Percentiles rank a stretch among this genome's conserved stretches.
Evolutionary conservation across 108 stramenopile genomes (phyloP).

Genomic region (Fistulifera pelliculosa): DNA sequence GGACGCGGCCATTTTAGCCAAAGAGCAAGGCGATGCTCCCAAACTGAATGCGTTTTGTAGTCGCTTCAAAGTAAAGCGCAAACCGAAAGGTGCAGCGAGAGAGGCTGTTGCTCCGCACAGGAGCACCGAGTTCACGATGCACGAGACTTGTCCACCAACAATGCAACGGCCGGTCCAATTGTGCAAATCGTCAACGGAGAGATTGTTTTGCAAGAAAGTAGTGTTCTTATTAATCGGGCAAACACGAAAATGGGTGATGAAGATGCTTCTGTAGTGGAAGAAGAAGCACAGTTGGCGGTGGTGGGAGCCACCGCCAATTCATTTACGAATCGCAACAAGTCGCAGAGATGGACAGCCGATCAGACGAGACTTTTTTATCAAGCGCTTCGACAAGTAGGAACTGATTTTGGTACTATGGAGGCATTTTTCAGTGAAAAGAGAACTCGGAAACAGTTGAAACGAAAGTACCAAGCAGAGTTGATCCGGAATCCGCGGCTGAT

Average conservation of each 20-base stretch:
- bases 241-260: slow-evolving; percentile 14
- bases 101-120: no score
- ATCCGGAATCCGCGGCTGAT: slow-evolving; percentile 55
- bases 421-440: slow-evolving; percentile 31
- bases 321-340: slow-evolving; percentile 25
- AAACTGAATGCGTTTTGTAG: not conserved
- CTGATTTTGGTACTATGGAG: slow-evolving; percentile 75
- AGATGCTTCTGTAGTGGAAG: slow-evolving; percentile 35
- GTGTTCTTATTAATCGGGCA: slow-evolving; percentile 24
- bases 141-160: no score
- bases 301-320: slow-evolving; percentile 41
- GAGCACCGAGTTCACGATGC: no score
- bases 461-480: slow-evolving; percentile 58
- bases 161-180: slow-evolving; percentile 27
- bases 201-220: slow-evolving; percentile 60
- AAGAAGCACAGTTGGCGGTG: slow-evolving; percentile 37
- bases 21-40: not conserved
- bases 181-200: slow-evolving; percentile 60
- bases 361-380: slow-evolving; percentile 61
- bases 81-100: no score
- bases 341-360: slow-evolving; percentile 47
- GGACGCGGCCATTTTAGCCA: no score
- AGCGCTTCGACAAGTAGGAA: slow-evolving; percentile 63
- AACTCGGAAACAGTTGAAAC: slow-evolving; percentile 59
- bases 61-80: not conserved